Base-by-base conservation (phyloP, 306 rosid genomes). In the Cicer bijugum region DNA sequence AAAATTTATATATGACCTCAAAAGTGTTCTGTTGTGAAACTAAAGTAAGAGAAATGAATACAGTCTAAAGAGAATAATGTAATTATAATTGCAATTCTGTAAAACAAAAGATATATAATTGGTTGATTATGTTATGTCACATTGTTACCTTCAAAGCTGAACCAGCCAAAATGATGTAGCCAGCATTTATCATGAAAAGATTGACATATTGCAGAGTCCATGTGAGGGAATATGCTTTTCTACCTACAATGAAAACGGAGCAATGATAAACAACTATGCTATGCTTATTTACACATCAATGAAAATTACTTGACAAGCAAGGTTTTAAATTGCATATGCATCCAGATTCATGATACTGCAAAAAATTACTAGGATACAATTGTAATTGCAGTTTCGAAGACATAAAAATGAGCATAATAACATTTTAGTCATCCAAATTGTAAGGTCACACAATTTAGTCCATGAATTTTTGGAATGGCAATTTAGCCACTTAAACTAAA, bases 111-210 rank as follows among this genome's bases (percentile, higher is more conserved):
- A 60, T 14, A 37, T 9, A 37, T 23, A 33, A 8, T 10, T 9
- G 35, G 51, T 67, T 48, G n/a, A 44, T 55, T 16, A 63, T 11
- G 64, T 75, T 15, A 38, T 42, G 4, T 1, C 11, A 9, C 6
- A 28, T 6, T 33, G 23, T 76, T 75, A 94, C 98, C 96, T 94
- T 94, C 43, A 94, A 81, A 75, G 98, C 97, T 2, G 88, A 87
- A 73, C 98, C 98, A 17, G 97, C 98, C 82, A 94, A 82, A 80
- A 94, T 94, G 82, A 94, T 84, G 35, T 1, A 94, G 7, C 97
- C 99, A 1, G 88, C 85, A 77, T 94, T 94, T 55, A 94, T 94
- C 97, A 94, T 94, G 83, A 94, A 94, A 79, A 94, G 97, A 78
- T 94, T 94, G 80, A 83, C 80, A 80, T 91, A 94, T 69, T 94